Percentiles rank a stretch among this genome's conserved stretches.
Evolutionary conservation across 2,329 filamentous ascomycete species (phyloP).

Genomic region (Sphaceloma murrayae): DNA sequence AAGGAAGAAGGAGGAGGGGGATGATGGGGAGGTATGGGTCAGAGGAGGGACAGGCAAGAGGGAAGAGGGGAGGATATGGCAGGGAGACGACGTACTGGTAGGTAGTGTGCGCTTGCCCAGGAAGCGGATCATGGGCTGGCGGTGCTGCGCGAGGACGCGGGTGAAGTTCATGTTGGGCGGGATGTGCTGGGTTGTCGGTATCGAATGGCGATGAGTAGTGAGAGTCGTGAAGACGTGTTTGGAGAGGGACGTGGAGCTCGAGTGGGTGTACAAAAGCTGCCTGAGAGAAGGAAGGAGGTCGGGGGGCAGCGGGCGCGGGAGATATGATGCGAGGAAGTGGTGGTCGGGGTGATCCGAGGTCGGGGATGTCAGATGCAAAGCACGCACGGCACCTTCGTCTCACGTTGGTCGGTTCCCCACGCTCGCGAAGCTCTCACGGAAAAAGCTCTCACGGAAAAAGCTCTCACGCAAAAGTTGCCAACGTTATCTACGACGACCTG

Average conservation of each 20-base stretch:
- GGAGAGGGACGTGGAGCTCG: slow-evolving; percentile 1
- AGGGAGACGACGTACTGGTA: slow-evolving; percentile 31
- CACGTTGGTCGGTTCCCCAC: background rate
- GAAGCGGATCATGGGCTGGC: slow-evolving; percentile 45
- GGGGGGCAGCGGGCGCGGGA: slow-evolving; percentile 5
- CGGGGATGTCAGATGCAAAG: slow-evolving; percentile 4
- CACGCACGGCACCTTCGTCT: slow-evolving; percentile 2
- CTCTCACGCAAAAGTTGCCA: too few relatives aligned
- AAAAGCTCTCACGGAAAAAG: too few relatives aligned
- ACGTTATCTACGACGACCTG: too few relatives aligned
- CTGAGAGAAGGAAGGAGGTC: background rate
- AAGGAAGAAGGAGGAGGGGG: background rate
- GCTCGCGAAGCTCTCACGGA: too few relatives aligned
- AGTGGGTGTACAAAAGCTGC: slow-evolving; percentile 8
- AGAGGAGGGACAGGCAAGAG: slow-evolving; percentile 1
- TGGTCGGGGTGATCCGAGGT: background rate
- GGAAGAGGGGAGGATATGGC: background rate
- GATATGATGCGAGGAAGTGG: background rate
- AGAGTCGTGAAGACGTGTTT: background rate
- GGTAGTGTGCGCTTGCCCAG: slow-evolving; percentile 40
- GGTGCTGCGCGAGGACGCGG: slow-evolving; percentile 36
- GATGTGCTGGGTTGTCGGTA: slow-evolving; percentile 3
- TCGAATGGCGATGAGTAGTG: background rate
- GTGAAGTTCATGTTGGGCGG: slow-evolving; percentile 36
- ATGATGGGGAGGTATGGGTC: background rate